A percentile compares a stretch with the other conserved stretches of the same genome.
Conservation (phyloP, 2,329 filamentous ascomycete species). For the Teratosphaeria pseudoeucalypti region DNA sequence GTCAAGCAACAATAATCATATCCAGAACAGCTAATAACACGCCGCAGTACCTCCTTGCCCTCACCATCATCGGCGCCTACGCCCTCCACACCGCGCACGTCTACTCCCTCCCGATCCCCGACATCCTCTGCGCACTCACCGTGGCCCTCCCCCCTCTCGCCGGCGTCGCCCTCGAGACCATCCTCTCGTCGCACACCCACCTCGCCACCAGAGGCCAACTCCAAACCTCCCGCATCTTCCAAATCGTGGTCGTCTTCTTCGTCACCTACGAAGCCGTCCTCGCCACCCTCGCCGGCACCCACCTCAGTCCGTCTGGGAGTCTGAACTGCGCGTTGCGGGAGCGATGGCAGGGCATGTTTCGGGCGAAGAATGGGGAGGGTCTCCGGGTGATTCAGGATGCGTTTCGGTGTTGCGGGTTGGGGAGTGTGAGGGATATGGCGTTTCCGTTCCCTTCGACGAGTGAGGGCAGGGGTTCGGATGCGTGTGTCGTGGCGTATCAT, state of each 20-base stretch:
- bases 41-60: conserved; percentile 30
- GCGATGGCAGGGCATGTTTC: conserved; percentile 47
- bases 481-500: conserved; percentile 40
- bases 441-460: conserved; percentile 47
- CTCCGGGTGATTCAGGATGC: conserved; percentile 55
- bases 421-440: conserved; percentile 46
- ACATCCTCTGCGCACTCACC: conserved; percentile 30
- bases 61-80: conserved; percentile 31
- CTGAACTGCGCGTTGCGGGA: conserved; percentile 46
- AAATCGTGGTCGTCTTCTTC: conserved; percentile 28
- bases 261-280: conserved; percentile 31
- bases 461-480: conserved; percentile 15
- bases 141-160: conserved; percentile 33
- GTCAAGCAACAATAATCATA: not conserved
- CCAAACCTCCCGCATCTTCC: conserved; percentile 24
- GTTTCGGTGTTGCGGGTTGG: conserved; percentile 57
- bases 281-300: conserved; percentile 36
- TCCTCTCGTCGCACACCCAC: conserved; percentile 26
- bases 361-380: conserved; percentile 37
- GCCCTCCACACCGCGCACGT: conserved; percentile 21
- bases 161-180: conserved; percentile 32
- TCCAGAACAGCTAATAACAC: not conserved
- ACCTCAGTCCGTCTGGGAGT: conserved; percentile 28
- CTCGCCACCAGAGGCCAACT: conserved; percentile 15
- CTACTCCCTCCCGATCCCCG: conserved; percentile 34